Evolutionary conservation across 2,329 filamentous ascomycete species (phyloP).

Genomic region (Exserohilum rostratum): DNA sequence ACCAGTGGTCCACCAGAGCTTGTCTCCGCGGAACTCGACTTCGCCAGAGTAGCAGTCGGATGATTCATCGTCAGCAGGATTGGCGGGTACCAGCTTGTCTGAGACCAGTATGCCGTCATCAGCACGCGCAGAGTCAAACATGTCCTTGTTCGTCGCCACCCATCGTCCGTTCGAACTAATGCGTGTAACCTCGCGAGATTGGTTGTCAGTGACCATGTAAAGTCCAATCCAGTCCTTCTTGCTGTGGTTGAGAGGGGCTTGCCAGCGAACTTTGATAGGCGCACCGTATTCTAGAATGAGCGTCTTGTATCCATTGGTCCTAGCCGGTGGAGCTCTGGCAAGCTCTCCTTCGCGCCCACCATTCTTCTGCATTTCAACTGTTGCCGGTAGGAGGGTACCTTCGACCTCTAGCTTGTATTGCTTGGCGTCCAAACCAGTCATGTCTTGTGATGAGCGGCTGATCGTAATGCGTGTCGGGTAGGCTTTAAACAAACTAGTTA

Average conservation of each 20-base stretch:
- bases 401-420: conserved; percentile 79
- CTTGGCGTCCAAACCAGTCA: conserved; percentile 78
- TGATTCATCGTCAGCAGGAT: conserved; percentile 53
- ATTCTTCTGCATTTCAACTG: conserved; percentile 63
- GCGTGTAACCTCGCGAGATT: conserved; percentile 80
- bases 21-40: conserved; percentile 87
- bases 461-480: conserved; percentile 87
- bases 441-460: conserved; percentile 76
- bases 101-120: conserved; percentile 77
- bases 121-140: conserved; percentile 75
- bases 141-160: conserved; percentile 77
- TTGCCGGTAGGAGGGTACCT: conserved; percentile 61
- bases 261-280: conserved; percentile 89
- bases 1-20: conserved; percentile 95
- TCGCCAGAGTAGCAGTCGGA: conserved; percentile 75
- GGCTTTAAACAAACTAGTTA: conserved; percentile 83
- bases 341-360: conserved; percentile 76
- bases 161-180: conserved; percentile 87
- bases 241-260: conserved; percentile 82
- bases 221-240: conserved; percentile 95
- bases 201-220: conserved; percentile 95
- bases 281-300: conserved; percentile 86
- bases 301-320: conserved; percentile 69
- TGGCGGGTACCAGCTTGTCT: conserved; percentile 63
- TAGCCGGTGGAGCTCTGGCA: conserved; percentile 69